Percentiles rank a stretch among this genome's conserved stretches.
Evolutionary conservation across 2,329 filamentous ascomycete genomes (phyloP).

Genomic region (Fusarium albidum): DNA sequence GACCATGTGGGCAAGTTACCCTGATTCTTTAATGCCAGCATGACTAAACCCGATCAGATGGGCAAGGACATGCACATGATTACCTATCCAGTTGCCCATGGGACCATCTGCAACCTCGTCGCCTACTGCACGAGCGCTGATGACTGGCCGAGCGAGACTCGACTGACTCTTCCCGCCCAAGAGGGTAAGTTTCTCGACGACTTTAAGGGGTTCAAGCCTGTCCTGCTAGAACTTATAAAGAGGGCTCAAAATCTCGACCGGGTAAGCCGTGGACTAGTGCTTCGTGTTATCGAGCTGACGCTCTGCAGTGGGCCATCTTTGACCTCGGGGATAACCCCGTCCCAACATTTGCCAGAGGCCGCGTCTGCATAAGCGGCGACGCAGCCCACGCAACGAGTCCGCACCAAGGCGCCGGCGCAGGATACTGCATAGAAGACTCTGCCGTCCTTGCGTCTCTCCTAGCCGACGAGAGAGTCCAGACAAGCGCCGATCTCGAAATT

Average conservation of each 20-base stretch:
- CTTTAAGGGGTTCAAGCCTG: neutral
- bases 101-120: neutral
- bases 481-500: neutral
- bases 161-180: neutral
- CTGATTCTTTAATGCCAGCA: neutral
- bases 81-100: slow-evolving; percentile 1
- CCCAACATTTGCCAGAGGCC: neutral
- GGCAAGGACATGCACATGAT: neutral
- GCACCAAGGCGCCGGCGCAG: neutral
- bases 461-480: neutral
- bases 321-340: neutral
- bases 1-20: neutral
- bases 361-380: neutral
- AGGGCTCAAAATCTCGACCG: neutral
- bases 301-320: slow-evolving; percentile 1
- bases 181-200: neutral
- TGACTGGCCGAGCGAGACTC: slow-evolving; percentile 1
- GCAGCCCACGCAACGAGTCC: neutral
- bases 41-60: neutral
- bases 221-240: neutral
- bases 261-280: neutral
- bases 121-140: neutral
- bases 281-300: neutral
- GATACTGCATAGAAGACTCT: neutral
- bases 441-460: neutral